Percentiles rank a stretch among this genome's conserved stretches.
Evolutionary conservation across 306 rosid genomes (phyloP).

Genomic region (Malus sylvestris): DNA sequence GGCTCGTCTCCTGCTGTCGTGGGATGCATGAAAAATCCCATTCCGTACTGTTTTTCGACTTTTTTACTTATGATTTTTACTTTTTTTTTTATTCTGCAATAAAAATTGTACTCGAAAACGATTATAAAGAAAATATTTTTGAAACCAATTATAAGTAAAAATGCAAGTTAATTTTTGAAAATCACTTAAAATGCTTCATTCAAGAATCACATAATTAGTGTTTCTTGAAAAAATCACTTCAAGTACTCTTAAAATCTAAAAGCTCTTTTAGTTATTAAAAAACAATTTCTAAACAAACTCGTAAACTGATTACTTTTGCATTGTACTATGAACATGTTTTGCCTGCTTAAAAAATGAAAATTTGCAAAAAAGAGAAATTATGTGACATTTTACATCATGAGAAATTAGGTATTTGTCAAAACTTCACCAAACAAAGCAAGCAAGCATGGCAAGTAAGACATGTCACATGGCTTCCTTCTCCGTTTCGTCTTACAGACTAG

Average conservation of each 20-base stretch:
- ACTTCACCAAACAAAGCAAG: not conserved
- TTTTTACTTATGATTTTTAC: not conserved
- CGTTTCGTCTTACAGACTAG: not conserved
- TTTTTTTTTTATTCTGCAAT: not conserved
- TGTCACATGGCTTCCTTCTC: not conserved
- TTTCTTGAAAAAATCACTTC: accelerated
- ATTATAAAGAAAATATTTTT: too few species aligned
- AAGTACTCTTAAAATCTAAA: too few species aligned
- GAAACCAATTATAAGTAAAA: too few species aligned
- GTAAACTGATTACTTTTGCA: not conserved
- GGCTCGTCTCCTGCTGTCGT: not conserved
- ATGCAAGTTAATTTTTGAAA: too few species aligned
- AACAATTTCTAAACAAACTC: accelerated
- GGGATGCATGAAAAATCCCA: not conserved
- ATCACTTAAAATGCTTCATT: accelerated
- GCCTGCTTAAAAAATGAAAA: not conserved
- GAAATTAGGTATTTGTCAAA: not conserved
- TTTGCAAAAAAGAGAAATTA: not conserved
- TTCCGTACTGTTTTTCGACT: not conserved
- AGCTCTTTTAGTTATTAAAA: too few species aligned
- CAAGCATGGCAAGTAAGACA: not conserved
- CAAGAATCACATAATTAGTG: too few species aligned
- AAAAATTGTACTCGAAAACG: not conserved
- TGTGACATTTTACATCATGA: not conserved
- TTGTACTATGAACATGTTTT: not conserved